Base-by-base conservation (phyloP, 2,329 filamentous ascomycete genomes). In the Dothiorella sarmentorum region DNA sequence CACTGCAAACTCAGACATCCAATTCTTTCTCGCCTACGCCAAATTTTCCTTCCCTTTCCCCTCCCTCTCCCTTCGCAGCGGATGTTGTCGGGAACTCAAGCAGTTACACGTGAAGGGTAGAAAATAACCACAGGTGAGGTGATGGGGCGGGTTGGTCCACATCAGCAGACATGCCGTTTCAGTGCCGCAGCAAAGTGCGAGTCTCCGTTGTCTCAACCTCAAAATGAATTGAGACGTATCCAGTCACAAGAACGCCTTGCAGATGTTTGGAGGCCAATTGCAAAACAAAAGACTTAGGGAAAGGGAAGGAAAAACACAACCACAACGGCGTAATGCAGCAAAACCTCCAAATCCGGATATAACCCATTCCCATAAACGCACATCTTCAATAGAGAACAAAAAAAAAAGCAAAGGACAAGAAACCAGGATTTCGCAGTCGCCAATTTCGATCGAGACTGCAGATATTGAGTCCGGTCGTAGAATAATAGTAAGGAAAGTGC, bases 321-420 rank as follows among this genome's bases (percentile, higher is more conserved):
- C 33, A 20, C 26, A 22, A 53, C 35, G 24, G 49, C 49, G 31
- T n/a, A 15, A 24, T 53, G 49, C 49, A 53, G 17, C n/a, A 26
- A 52, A 51, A 40, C 40, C 49, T 53, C 49, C 40, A 53, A 43
- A 40, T 24, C 49, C 49, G 49, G 49, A 53, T 53, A 53, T 53
- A 53, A 17, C 49, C 49, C 49, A 53, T 53, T 37, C 49, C n/a
- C 49, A 17, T 53, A 24, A 53, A 53, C 49, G 49, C 49, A 53
- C 49, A 53, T 53, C 49, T 53, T 53, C 49, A 53, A 17, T 35
- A 53, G 22, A 40, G 40, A 40, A 7, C 49, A 40, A 52, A 26
- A 49, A 33, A 52, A 38, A 17, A 40, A 40, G 22, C 13, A 20
- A 11, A 27, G 22, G 49, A 40, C n/a, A n/a, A n/a, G n/a, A 53